Conservation (phyloP, 148 eudicot genomes). For the Dianthus caryophyllus region DNA sequence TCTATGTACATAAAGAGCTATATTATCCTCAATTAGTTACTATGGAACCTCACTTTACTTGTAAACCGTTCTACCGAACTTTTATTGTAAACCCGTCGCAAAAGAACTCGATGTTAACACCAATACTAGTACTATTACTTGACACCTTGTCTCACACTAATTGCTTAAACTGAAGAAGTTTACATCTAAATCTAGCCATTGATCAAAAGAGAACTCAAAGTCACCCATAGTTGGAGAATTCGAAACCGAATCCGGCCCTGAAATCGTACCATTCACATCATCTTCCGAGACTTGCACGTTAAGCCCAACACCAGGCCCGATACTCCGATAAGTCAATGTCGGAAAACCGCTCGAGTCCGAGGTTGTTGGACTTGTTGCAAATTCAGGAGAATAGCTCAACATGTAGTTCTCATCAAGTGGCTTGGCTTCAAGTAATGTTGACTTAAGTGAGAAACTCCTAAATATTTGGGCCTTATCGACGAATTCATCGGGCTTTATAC, state of each 20-base stretch:
- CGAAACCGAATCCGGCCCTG: conserved; percentile 40
- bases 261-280: conserved; percentile 32
- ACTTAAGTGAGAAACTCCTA: conserved; percentile 44
- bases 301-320: conserved; percentile 16
- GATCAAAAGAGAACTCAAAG: conserved; percentile 45
- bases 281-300: conserved; percentile 35
- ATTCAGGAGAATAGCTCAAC: conserved; percentile 18
- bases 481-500: conserved; percentile 24
- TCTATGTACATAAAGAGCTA: too few species aligned
- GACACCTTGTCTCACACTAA: too few species aligned
- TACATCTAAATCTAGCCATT: conserved; percentile 27
- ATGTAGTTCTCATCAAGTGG: conserved; percentile 31
- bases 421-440: conserved; percentile 30
- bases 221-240: conserved; percentile 37
- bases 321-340: conserved; percentile 8
- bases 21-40: too few species aligned
- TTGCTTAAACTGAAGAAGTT: conserved; percentile 15
- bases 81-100: too few species aligned
- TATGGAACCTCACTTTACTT: too few species aligned
- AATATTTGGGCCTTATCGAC: conserved; percentile 19
- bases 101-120: too few species aligned
- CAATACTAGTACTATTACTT: too few species aligned
- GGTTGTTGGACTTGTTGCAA: conserved; percentile 36
- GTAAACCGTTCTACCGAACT: too few species aligned
- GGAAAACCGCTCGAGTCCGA: conserved; percentile 33